Conservation (phyloP, 192 early-diverging fungal genomes). For the Phycomyces nitens region DNA sequence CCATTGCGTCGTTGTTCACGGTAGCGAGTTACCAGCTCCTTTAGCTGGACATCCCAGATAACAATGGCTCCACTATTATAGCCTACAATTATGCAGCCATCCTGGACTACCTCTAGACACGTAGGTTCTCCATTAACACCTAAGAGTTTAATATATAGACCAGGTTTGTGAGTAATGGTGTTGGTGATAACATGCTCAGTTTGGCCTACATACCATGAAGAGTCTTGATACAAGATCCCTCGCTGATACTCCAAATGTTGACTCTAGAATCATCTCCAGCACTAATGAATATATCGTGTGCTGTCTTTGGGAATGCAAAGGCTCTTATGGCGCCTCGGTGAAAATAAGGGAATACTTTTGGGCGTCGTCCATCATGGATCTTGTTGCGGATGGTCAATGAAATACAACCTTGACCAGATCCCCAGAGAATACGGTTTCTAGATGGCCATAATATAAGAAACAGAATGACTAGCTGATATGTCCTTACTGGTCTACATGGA, state of each 20-base stretch:
- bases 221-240: conserved; percentile 32
- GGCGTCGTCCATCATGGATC: conserved; percentile 19
- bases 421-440: conserved; percentile 57
- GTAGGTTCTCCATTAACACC: neutral
- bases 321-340: conserved; percentile 52
- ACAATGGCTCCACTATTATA: conserved; percentile 29
- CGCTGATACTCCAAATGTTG: conserved; percentile 49
- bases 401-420: conserved; percentile 51
- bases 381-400: conserved; percentile 46
- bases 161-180: neutral
- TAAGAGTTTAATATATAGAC: neutral
- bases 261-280: conserved; percentile 50
- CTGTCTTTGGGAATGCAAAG: conserved; percentile 12
- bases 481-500: conserved; percentile 60
- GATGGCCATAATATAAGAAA: neutral
- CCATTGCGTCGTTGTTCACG: neutral
- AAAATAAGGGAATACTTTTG: conserved; percentile 50
- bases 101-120: neutral
- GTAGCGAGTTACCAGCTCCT: neutral
- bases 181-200: neutral
- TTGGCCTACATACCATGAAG: conserved; percentile 11
- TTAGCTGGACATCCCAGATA: conserved; percentile 29
- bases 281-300: conserved; percentile 36
- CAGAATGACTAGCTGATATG: neutral
- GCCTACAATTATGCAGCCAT: conserved; percentile 33